phyloP scores from a whole-genome alignment of 345 rosid genomes.

The Raphanus raphanistrum region DNA sequence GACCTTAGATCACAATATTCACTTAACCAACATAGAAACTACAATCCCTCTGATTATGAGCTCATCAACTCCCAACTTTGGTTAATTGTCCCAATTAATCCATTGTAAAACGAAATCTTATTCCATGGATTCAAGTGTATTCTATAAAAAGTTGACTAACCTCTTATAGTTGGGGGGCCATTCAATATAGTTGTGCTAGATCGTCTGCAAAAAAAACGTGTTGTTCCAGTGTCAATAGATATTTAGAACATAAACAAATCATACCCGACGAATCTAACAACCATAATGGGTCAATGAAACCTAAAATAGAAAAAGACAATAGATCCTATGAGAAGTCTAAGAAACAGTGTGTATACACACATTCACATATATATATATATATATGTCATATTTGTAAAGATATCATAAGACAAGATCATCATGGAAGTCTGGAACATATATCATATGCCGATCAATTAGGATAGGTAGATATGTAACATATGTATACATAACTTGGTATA shows the following conservation, averaged over 20 bases:
- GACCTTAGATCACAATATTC: not conserved
- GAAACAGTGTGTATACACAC: not conserved
- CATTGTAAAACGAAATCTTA: not conserved
- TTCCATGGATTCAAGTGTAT: not conserved
- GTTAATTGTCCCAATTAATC: not conserved
- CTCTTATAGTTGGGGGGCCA: not conserved
- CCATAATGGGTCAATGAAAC: conserved; percentile 5
- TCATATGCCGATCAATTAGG: not conserved
- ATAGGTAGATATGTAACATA: not conserved
- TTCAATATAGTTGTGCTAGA: conserved; percentile 5
- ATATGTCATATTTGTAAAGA: not conserved
- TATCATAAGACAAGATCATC: not conserved
- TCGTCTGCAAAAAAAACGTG: conserved; percentile 5
- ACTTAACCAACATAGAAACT: not conserved
- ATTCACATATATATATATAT: not conserved
- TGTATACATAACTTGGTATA: conserved; percentile 1
- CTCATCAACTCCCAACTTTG: not conserved
- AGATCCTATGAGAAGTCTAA: not conserved
- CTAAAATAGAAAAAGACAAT: not conserved
- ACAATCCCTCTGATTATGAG: not conserved
- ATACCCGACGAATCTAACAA: no score
- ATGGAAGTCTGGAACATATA: not conserved
- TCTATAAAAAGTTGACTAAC: conserved; percentile 21
- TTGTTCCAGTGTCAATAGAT: not conserved
- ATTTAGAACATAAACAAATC: not conserved